Base-by-base conservation (phyloP, 139 green algal species). In the Asterochloris sp. region DNA sequence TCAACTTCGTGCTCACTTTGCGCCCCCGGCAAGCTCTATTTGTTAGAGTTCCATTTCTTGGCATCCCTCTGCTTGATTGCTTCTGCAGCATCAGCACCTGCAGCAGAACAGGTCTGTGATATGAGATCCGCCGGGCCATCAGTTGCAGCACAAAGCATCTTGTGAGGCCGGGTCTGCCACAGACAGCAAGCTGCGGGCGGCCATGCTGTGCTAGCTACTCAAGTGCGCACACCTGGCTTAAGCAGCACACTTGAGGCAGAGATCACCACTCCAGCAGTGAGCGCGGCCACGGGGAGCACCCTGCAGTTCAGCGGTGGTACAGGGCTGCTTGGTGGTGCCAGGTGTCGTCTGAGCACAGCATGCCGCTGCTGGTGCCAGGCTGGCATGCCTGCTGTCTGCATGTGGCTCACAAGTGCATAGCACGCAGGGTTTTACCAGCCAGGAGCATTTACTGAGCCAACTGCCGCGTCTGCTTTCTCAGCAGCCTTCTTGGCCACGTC, bases 11-110 rank as follows among this genome's bases (percentile, higher is more conserved):
- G 19, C n/a, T n/a, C n/a, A 76, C 19, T 76, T n/a, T 13, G 19
- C 38, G 2, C 27, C 24, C 26, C 54, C 11, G 23, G 12, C 23
- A 61, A 66, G 2, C 61, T 11, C 61, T 78, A 79, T 60, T 84
- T 84, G 24, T 77, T n/a, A n/a, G n/a, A n/a, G n/a, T n/a, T 84
- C 80, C 74, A 77, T 6, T 63, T 80, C 54, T 85, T 85, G 47
- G 74, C 28, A 66, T 85, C 82, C 1, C 82, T 62, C 23, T 81
- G 64, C 62, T 67, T 24, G 38, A 85, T 81, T 47, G 81, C 17
- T 75, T 85, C 47, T 26, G 78, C 63, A 64, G 82, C 82, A 63
- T 85, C 82, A 64, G 54, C 64, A 62, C 82, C 82, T 85, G 66
- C 23, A 64, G 12, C 16, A 26, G 47, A 62, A 80, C 54, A 69